Evolutionary conservation across 306 rosid species (phyloP).

Genomic region (Morella rubra): DNA sequence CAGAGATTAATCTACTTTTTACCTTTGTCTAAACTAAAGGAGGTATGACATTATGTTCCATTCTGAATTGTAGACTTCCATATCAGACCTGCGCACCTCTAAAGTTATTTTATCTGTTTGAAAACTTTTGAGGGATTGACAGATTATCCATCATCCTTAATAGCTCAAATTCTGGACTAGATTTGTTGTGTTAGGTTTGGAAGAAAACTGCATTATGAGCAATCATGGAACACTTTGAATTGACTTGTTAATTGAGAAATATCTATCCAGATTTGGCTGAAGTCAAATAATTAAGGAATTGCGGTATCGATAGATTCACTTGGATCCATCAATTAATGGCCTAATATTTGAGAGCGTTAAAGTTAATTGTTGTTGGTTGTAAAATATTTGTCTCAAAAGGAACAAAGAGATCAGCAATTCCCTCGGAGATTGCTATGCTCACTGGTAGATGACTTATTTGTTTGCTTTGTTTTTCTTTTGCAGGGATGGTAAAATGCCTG

Average conservation of each 20-base stretch:
- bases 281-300: background rate
- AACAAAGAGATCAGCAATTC: background rate
- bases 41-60: background rate
- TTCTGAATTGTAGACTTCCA: background rate
- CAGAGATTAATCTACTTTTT: background rate
- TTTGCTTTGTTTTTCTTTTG: conserved; percentile 19
- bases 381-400: background rate
- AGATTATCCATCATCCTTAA: background rate
- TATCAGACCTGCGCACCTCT: background rate
- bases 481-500: conserved; percentile 91
- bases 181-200: background rate
- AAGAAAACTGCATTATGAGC: background rate
- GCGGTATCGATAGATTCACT: background rate
- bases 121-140: background rate
- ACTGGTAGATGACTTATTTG: conserved; percentile 20
- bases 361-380: background rate
- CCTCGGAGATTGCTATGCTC: background rate
- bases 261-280: background rate
- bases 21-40: background rate
- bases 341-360: background rate
- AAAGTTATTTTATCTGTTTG: background rate
- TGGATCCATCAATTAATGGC: background rate
- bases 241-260: background rate
- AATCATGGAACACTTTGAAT: background rate
- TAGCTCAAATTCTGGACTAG: background rate